Conservation (phyloP, 106 monocot genomes). For the Dactylorhiza incarnata region DNA sequence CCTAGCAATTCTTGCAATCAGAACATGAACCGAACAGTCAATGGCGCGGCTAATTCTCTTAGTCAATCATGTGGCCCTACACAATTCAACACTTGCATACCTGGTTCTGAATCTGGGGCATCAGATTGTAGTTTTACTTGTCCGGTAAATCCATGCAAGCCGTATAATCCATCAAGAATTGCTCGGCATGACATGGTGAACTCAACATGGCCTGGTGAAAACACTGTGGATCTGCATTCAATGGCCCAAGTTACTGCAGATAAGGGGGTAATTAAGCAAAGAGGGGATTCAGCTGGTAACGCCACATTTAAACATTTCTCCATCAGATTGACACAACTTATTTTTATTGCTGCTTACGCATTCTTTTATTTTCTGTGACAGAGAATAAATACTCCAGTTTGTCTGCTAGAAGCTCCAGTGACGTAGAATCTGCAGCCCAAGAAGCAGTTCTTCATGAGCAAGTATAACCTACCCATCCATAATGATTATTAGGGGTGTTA, state of each 20-base stretch:
- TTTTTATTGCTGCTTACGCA: background rate
- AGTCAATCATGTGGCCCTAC: background rate
- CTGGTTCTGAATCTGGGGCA: constrained; percentile 1
- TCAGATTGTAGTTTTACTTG: background rate
- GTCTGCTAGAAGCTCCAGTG: constrained; percentile 17
- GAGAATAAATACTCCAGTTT: constrained; percentile 8
- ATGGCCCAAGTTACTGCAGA: background rate
- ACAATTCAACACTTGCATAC: background rate
- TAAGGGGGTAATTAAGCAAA: background rate
- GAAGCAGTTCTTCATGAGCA: constrained; percentile 74
- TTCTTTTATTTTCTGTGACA: constrained; percentile 10
- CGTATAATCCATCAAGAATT: constrained; percentile 2
- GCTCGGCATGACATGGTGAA: constrained; percentile 7
- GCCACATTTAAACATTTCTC: background rate
- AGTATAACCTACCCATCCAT: constrained; percentile 28
- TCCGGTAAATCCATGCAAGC: background rate
- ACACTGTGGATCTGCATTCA: constrained; percentile 7
- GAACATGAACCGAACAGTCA: background rate
- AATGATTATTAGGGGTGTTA: background rate
- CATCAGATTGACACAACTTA: background rate
- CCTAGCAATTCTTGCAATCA: background rate
- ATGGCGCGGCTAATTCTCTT: background rate
- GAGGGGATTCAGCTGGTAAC: constrained; percentile 13
- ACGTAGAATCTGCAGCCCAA: constrained; percentile 66
- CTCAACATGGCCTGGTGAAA: background rate